Evolutionary conservation across 345 rosid species (phyloP).

Genomic region (Angophora floribunda): DNA sequence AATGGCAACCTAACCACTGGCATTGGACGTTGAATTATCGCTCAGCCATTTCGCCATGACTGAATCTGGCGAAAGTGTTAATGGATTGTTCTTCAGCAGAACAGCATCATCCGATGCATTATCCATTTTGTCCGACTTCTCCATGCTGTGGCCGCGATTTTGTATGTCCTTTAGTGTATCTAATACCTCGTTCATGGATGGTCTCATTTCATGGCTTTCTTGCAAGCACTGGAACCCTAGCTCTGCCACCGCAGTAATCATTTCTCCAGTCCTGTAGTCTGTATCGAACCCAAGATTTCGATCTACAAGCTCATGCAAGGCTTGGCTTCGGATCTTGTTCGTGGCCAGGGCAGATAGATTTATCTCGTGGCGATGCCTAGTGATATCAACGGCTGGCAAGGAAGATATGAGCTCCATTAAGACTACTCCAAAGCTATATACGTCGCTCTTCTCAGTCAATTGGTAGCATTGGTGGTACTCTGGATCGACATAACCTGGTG

Average conservation of each 20-base stretch:
- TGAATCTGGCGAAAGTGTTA: conserved; percentile 33
- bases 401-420: conserved; percentile 66
- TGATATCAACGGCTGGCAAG: conserved; percentile 82
- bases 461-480: conserved; percentile 87
- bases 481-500: conserved; percentile 93
- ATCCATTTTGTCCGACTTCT: conserved; percentile 8
- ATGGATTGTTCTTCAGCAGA: conserved; percentile 26
- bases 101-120: conserved; percentile 20
- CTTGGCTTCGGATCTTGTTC: conserved; percentile 53
- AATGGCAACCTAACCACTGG: conserved; percentile 4
- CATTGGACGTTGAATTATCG: conserved; percentile 12
- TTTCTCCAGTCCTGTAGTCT: conserved; percentile 28
- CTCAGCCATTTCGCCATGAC: conserved; percentile 48
- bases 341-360: conserved; percentile 72
- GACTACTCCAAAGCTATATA: conserved; percentile 70
- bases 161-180: conserved; percentile 35
- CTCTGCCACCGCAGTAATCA: conserved; percentile 66
- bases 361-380: conserved; percentile 69
- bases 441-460: conserved; percentile 81
- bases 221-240: conserved; percentile 83
- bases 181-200: conserved; percentile 49
- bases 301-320: conserved; percentile 68
- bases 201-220: conserved; percentile 56
- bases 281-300: conserved; percentile 55
- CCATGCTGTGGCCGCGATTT: conserved; percentile 6